phyloP scores from a whole-genome alignment of 179 eudicot genomes.

The Spinacia oleracea region DNA sequence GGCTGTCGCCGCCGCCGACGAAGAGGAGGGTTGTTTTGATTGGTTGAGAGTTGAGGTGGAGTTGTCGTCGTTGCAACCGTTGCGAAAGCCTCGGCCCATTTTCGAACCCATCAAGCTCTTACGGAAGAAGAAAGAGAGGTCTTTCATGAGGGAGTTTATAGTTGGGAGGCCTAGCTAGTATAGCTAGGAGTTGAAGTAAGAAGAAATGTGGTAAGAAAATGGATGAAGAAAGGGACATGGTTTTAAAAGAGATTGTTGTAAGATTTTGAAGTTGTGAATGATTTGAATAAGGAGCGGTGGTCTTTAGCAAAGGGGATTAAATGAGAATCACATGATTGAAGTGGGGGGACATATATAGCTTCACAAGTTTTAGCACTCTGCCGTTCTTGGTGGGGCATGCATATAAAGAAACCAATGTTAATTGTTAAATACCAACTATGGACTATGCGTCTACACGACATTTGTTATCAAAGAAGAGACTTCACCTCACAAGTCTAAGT shows the following conservation, averaged over 20 bases:
- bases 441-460: too few species aligned
- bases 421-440: too few species aligned
- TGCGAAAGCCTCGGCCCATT: slow-evolving; percentile 59
- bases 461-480: too few species aligned
- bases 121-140: slow-evolving; percentile 64
- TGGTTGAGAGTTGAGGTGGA: slow-evolving; percentile 79
- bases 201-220: neutral
- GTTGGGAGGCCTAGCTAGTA: neutral
- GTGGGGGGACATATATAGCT: slow-evolving; percentile 18
- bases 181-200: too few species aligned
- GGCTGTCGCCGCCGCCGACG: too few species aligned
- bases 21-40: slow-evolving; percentile 9
- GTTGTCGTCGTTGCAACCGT: slow-evolving; percentile 54
- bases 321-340: slow-evolving; percentile 39
- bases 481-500: too few species aligned
- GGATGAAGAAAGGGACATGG: slow-evolving; percentile 2
- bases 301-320: slow-evolving; percentile 1
- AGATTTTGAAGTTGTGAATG: slow-evolving; percentile 19
- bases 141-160: slow-evolving; percentile 61
- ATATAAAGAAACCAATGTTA: neutral
- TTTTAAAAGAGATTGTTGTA: slow-evolving; percentile 11
- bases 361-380: slow-evolving; percentile 41
- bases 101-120: slow-evolving; percentile 64
- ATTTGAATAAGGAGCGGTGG: slow-evolving; percentile 31
- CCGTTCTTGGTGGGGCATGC: slow-evolving; percentile 11